Evolutionary conservation across 2,329 filamentous ascomycete genomes (phyloP).

Genomic region (Arthroderma sp.): DNA sequence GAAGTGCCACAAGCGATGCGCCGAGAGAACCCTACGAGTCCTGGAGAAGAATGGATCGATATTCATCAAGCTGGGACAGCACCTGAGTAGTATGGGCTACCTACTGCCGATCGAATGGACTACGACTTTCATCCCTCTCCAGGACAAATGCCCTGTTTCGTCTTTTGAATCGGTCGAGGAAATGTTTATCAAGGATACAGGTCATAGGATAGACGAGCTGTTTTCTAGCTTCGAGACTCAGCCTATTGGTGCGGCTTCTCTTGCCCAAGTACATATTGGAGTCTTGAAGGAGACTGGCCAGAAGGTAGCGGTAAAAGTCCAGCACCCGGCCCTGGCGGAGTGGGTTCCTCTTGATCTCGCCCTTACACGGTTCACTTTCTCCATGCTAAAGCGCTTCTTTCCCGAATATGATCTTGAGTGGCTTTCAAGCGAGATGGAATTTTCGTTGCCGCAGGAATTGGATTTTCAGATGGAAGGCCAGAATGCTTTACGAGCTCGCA

Average conservation of each 20-base stretch:
- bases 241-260: constrained; percentile 82
- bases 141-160: constrained; percentile 90
- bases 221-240: constrained; percentile 71
- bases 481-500: constrained; percentile 66
- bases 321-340: constrained; percentile 78
- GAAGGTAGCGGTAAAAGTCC: constrained; percentile 89
- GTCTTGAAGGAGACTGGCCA: constrained; percentile 68
- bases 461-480: constrained; percentile 76
- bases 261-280: constrained; percentile 88
- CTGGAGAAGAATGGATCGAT: constrained; percentile 95
- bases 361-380: constrained; percentile 79
- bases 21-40: constrained; percentile 69
- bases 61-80: constrained; percentile 95
- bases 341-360: constrained; percentile 82
- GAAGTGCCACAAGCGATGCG: constrained; percentile 84
- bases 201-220: constrained; percentile 61
- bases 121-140: constrained; percentile 84
- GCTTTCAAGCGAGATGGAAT: constrained; percentile 86
- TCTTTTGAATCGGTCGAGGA: constrained; percentile 72
- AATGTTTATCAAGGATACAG: constrained; percentile 79
- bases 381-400: constrained; percentile 80
- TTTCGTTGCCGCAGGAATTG: constrained; percentile 78
- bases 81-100: constrained; percentile 93
- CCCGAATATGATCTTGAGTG: constrained; percentile 96
- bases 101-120: constrained; percentile 86